A percentile compares a stretch with the other conserved stretches of the same genome.
Evolutionary conservation across 352 stramenopile genomes (phyloP).

Genomic region (Pythium volutum): DNA sequence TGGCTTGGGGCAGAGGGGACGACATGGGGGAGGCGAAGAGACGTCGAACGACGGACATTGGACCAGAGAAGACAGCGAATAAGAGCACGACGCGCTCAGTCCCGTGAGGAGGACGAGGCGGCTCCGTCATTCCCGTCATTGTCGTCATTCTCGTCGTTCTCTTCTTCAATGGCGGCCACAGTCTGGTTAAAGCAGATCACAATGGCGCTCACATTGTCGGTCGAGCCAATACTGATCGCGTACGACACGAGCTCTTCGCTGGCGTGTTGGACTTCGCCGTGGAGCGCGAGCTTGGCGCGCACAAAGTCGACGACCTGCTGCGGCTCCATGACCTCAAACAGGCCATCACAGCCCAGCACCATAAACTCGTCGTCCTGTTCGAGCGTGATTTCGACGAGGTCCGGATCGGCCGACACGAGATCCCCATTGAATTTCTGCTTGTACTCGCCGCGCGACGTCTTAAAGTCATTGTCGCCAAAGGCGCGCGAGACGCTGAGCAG

Average conservation of each 20-base stretch:
- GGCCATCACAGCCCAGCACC: constrained; percentile 76
- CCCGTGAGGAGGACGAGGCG: background rate
- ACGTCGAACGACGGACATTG: background rate
- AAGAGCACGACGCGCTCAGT: background rate
- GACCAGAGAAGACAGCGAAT: background rate
- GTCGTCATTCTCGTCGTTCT: constrained; percentile 20
- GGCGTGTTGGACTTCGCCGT: constrained; percentile 73
- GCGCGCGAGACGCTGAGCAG: constrained; percentile 76
- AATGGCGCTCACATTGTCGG: constrained; percentile 81
- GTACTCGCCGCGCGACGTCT: constrained; percentile 76
- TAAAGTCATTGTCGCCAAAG: constrained; percentile 87
- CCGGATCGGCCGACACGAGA: constrained; percentile 67
- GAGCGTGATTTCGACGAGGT: constrained; percentile 58
- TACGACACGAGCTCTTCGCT: constrained; percentile 82
- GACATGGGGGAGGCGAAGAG: background rate
- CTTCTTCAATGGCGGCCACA: constrained; percentile 23
- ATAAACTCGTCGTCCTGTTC: constrained; percentile 72
- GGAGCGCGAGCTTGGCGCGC: constrained; percentile 56
- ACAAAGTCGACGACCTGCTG: constrained; percentile 86
- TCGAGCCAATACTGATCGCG: constrained; percentile 74
- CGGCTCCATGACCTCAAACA: constrained; percentile 84
- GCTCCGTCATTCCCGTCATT: background rate
- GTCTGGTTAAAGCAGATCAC: constrained; percentile 78
- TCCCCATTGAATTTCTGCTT: constrained; percentile 82
- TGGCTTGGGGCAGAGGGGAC: background rate